Percentiles rank a stretch among this genome's conserved stretches.
Conservation (phyloP, 2,329 filamentous ascomycete genomes). For the Aspergillus proliferans region DNA sequence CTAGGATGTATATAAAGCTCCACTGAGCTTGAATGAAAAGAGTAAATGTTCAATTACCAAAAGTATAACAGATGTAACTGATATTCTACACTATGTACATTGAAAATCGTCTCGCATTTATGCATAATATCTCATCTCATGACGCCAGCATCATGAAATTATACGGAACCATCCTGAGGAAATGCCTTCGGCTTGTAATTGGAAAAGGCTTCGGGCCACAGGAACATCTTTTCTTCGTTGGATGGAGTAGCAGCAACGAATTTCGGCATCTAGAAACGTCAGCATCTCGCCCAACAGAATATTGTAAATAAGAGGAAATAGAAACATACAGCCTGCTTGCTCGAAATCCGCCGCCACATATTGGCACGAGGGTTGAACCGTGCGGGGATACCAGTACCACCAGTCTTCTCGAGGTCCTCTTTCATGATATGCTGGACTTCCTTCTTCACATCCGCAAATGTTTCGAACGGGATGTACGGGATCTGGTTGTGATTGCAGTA, state of each 20-base stretch:
- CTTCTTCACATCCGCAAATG: slow-evolving; percentile 59
- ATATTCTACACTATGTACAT: neutral
- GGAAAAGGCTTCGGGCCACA: slow-evolving; percentile 57
- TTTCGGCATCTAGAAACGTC: slow-evolving; percentile 32
- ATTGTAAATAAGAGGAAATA: slow-evolving; percentile 1
- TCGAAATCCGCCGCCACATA: slow-evolving; percentile 59
- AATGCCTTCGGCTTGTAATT: slow-evolving; percentile 32
- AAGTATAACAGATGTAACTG: neutral
- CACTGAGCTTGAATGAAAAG: neutral
- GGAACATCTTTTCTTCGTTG: slow-evolving; percentile 56
- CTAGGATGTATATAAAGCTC: neutral
- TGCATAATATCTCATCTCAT: neutral
- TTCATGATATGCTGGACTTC: slow-evolving; percentile 54
- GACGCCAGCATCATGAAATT: slow-evolving; percentile 2
- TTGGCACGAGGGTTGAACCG: slow-evolving; percentile 64
- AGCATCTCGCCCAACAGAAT: neutral
- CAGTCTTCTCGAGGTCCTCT: slow-evolving; percentile 57
- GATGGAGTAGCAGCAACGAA: slow-evolving; percentile 48
- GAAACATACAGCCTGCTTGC: slow-evolving; percentile 47
- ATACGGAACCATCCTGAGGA: slow-evolving; percentile 8
- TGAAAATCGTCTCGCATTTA: neutral
- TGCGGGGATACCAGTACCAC: slow-evolving; percentile 53
- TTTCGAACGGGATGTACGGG: slow-evolving; percentile 57
- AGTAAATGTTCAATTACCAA: neutral
- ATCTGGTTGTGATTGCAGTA: slow-evolving; percentile 60